A percentile compares a stretch with the other conserved stretches of the same genome.
Conservation (phyloP, 768 basidiomycete genomes). For the Termitomyces sp. region DNA sequence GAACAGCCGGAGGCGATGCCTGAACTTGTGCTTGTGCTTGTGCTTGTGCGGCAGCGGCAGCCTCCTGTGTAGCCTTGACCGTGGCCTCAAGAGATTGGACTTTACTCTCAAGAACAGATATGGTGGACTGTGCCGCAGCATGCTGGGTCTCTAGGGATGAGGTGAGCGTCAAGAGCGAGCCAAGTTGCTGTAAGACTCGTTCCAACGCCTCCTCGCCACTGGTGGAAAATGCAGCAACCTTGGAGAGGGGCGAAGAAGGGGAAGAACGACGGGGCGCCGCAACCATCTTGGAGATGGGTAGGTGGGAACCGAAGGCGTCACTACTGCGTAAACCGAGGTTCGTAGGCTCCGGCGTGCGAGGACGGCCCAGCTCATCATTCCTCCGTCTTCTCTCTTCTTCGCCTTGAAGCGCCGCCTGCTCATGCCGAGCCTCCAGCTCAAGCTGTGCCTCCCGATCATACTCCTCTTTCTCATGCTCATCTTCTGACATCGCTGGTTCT, state of each 20-base stretch:
- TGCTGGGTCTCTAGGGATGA: constrained; percentile 77
- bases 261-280: constrained; percentile 17
- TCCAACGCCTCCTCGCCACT: constrained; percentile 55
- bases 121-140: constrained; percentile 69
- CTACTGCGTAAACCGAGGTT: constrained; percentile 30
- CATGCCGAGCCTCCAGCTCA: constrained; percentile 37
- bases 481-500: constrained; percentile 1
- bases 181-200: constrained; percentile 72
- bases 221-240: constrained; percentile 13
- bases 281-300: constrained; percentile 12
- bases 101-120: constrained; percentile 64
- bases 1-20: constrained; percentile 9
- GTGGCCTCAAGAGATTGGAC: constrained; percentile 65
- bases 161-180: constrained; percentile 71
- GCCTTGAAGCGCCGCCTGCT: constrained; percentile 43
- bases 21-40: constrained; percentile 1
- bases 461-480: constrained; percentile 20
- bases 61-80: constrained; percentile 44
- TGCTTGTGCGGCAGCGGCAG: constrained; percentile 22
- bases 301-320: constrained; percentile 16
- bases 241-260: constrained; percentile 26
- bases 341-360: constrained; percentile 79
- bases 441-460: not conserved
- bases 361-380: constrained; percentile 61
- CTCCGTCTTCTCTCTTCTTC: constrained; percentile 50